These are phyloP conservation scores for Ogataea ganodermae DNA, from an alignment of 805 yeast genomes.

Conservation along the genomic window DNA sequence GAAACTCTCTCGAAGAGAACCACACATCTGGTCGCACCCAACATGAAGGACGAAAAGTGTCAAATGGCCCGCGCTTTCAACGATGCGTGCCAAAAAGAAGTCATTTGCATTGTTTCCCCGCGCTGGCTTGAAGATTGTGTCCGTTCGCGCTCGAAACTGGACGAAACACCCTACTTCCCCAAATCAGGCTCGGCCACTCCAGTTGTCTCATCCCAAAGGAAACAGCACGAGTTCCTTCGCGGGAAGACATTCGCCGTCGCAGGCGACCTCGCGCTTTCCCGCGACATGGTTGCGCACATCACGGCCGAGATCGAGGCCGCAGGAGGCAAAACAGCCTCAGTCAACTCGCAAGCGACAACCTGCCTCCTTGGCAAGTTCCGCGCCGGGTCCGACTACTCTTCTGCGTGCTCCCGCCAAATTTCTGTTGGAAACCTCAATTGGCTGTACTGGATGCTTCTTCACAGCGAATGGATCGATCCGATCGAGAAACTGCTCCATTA, in stretches of 20 bases:
- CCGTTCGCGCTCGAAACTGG: slow-evolving; percentile 48
- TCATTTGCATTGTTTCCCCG: slow-evolving; percentile 67
- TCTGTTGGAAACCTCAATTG: slow-evolving; percentile 71
- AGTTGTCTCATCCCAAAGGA: background rate
- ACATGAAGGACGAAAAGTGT: slow-evolving; percentile 53
- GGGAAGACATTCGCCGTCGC: slow-evolving; percentile 53
- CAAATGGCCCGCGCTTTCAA: slow-evolving; percentile 30
- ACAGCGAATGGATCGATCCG: slow-evolving; percentile 59
- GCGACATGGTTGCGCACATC: slow-evolving; percentile 42
- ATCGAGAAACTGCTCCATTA: slow-evolving; percentile 56
- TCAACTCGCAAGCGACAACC: slow-evolving; percentile 23
- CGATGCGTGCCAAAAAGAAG: slow-evolving; percentile 32
- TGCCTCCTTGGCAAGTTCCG: slow-evolving; percentile 66
- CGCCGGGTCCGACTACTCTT: slow-evolving; percentile 54
- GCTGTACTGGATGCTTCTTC: slow-evolving; percentile 68
- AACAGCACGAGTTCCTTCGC: slow-evolving; percentile 36
- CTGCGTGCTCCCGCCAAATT: slow-evolving; percentile 43
- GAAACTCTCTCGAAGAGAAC: slow-evolving; percentile 67
- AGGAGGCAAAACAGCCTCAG: slow-evolving; percentile 53
- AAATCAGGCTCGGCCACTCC: slow-evolving; percentile 33
- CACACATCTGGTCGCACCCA: slow-evolving; percentile 72
- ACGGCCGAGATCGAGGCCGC: slow-evolving; percentile 45
- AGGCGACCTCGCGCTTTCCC: slow-evolving; percentile 56
- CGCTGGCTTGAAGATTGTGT: slow-evolving; percentile 80
- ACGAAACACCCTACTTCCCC: slow-evolving; percentile 49